Evolutionary conservation across 2,329 filamentous ascomycete species (phyloP).

Genomic region (Penicillium psychrosexuale): DNA sequence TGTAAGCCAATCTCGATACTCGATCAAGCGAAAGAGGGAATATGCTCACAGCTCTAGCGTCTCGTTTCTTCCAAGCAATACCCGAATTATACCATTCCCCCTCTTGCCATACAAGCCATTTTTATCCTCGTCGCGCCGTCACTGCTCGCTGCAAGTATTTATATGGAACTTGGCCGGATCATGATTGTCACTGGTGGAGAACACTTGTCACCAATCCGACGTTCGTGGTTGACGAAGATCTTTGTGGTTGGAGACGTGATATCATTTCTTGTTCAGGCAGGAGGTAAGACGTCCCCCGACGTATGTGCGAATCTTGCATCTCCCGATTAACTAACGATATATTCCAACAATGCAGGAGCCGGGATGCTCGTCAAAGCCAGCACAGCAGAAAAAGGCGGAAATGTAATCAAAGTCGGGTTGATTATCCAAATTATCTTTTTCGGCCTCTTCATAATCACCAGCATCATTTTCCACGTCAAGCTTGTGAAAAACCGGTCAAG

Average conservation of each 20-base stretch:
- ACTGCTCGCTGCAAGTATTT: slow-evolving; percentile 31
- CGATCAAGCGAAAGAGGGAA: not conserved
- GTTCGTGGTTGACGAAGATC: slow-evolving; percentile 29
- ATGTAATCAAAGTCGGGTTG: not conserved
- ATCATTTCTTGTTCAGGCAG: slow-evolving; percentile 30
- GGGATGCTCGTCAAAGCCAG: not conserved
- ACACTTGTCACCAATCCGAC: slow-evolving; percentile 18
- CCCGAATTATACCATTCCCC: not conserved
- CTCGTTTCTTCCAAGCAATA: not conserved
- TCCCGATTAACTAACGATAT: not conserved
- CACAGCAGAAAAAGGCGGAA: not conserved
- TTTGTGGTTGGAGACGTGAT: slow-evolving; percentile 32
- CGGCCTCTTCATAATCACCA: not conserved
- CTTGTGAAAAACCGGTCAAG: not conserved
- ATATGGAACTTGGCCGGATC: slow-evolving; percentile 31
- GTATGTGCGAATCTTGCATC: too few relatives aligned
- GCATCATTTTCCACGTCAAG: not conserved
- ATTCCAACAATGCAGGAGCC: not conserved
- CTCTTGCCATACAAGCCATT: slow-evolving; percentile 22
- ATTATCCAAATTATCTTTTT: not conserved
- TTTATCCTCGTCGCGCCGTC: slow-evolving; percentile 32
- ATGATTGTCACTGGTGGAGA: slow-evolving; percentile 23
- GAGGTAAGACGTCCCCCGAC: slow-evolving; percentile 14
- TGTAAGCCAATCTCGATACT: not conserved
- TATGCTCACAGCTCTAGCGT: not conserved